Evolutionary conservation across 202 grass and related monocot genomes (phyloP), one percentile per base, ranked within the genome.

Genomic region (Miscanthus sacchariflorus): DNA sequence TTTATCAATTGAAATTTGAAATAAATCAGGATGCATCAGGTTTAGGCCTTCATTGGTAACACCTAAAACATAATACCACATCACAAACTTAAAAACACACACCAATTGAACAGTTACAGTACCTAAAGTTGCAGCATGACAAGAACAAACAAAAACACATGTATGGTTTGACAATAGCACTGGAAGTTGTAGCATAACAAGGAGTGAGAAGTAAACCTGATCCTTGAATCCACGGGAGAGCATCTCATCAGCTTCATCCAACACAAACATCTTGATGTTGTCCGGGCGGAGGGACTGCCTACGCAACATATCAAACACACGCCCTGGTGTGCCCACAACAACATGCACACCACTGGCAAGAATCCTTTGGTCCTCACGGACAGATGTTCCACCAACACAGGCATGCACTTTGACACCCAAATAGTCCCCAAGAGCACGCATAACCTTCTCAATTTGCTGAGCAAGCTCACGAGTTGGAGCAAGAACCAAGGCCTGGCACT

Each of bases 231-330:
- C 90, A 74, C 87, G 87, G 1, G 93, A 92, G 19, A 95, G 90
- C 90, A 95, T 95, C 82, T 95, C 93, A 88, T 92, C 93, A 76
- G 93, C 93, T 82, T 95, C 93, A 90, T 95, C 93, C 78, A 95
- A 11, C 66, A 92, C 93, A 86, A 92, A 95, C 90, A 95, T 95
- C 82, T 88, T 95, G 39, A 95, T 95, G 66, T 79, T 25, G 48
- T 95, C 90, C 2, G 93, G 84, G 33, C 90, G 90, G 5, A 92
- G 90, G 3, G 93, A 89, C 23, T 88, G 82, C 71, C 93, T 82
- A 19, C 93, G 81, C 50, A 92, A 12, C 93, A 95, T 95, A 67
- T 95, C 90, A 30, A 90, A 95, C 71, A 92, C 93, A 87, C 90
- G 87, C 2, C 93, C 93, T 61, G 93, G 93, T 64, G 90, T 92